These are phyloP conservation scores for Fusarium ambrosium DNA, from an alignment of 2,329 filamentous ascomycete genomes.

Conservation along the genomic window DNA sequence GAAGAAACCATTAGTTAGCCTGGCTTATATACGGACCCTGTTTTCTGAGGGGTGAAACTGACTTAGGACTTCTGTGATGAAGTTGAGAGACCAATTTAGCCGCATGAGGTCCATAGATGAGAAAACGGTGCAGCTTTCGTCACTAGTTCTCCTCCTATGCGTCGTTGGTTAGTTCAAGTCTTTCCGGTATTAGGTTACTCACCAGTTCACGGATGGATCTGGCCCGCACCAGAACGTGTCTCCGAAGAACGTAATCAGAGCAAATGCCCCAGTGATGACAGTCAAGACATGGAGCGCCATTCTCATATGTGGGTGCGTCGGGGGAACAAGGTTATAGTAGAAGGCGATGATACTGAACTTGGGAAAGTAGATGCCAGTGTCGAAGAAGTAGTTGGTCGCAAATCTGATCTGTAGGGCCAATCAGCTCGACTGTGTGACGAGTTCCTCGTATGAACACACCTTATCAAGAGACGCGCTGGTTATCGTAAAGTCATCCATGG, in stretches of 20 bases:
- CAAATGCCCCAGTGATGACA: slow-evolving; percentile 21
- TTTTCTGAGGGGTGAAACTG: background rate
- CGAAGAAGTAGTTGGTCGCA: slow-evolving; percentile 45
- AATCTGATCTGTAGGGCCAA: slow-evolving; percentile 23
- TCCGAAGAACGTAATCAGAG: slow-evolving; percentile 31
- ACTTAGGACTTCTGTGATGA: slow-evolving; percentile 43
- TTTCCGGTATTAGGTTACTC: background rate
- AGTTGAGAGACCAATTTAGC: slow-evolving; percentile 42
- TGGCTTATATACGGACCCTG: background rate
- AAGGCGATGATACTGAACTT: slow-evolving; percentile 45
- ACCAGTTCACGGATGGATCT: slow-evolving; percentile 42
- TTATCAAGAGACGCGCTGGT: background rate
- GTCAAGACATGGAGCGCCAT: slow-evolving; percentile 31
- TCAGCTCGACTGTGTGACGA: background rate
- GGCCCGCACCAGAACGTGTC: slow-evolving; percentile 44
- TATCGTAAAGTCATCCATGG: background rate
- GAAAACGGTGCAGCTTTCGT: slow-evolving; percentile 28
- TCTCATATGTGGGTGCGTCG: slow-evolving; percentile 32
- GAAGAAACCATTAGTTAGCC: background rate
- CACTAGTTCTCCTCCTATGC: background rate
- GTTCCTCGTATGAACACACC: background rate
- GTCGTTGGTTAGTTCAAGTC: background rate
- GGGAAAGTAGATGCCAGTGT: slow-evolving; percentile 44
- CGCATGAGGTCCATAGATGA: slow-evolving; percentile 36
- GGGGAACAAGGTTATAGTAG: slow-evolving; percentile 41